Evolutionary conservation across 345 rosid genomes (phyloP).

Genomic region (Citrus trifoliata): DNA sequence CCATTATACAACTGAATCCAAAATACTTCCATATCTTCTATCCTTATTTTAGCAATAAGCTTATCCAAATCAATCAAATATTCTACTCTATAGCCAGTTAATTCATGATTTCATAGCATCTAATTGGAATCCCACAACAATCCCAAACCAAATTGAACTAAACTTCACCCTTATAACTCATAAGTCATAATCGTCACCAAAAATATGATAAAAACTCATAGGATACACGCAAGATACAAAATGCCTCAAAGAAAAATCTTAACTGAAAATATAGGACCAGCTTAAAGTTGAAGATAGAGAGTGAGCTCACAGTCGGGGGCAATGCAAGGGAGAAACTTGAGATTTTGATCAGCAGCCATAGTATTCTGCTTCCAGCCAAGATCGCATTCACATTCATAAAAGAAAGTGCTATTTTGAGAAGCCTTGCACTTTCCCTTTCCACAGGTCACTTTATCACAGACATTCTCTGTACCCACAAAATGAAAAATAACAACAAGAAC

Average conservation of each 20-base stretch:
- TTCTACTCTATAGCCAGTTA: background rate
- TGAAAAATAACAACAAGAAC: background rate
- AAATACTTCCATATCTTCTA: background rate
- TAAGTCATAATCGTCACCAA: background rate
- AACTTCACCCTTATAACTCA: background rate
- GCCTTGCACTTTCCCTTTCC: constrained; percentile 13
- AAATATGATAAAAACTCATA: background rate
- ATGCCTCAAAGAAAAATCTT: background rate
- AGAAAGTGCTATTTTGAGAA: background rate
- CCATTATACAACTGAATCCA: background rate
- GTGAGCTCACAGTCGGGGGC: constrained; percentile 63
- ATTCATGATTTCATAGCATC: background rate
- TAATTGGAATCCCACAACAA: background rate
- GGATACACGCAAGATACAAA: background rate
- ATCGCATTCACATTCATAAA: constrained; percentile 56
- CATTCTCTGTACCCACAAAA: constrained; percentile 5
- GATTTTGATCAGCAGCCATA: constrained; percentile 15
- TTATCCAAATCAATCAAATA: background rate
- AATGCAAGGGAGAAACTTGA: constrained; percentile 85
- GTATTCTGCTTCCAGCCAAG: constrained; percentile 67
- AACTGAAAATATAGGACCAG: background rate
- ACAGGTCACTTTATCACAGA: constrained; percentile 6
- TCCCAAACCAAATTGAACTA: background rate
- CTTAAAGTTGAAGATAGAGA: constrained; percentile 6
- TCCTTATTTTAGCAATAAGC: background rate